Evolutionary conservation across 192 early-diverging fungal genomes (phyloP), one percentile per base, ranked within the genome.

Genomic region (Rhizophagus sp.): DNA sequence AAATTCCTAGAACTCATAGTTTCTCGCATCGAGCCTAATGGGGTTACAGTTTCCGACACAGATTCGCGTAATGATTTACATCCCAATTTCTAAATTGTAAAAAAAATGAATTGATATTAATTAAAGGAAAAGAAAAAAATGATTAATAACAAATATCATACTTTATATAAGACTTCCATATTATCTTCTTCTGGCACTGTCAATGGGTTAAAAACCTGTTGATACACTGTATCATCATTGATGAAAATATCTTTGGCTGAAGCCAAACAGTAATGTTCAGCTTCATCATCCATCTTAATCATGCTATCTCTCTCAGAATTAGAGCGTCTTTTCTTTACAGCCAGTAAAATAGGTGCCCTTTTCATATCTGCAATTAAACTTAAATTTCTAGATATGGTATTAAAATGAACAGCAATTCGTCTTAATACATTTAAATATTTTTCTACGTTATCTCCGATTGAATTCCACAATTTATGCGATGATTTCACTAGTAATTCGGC

Each of bases 191-290:
- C 44, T 12, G 44, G 44, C 12, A 47, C 44, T 47, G 44, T 85
- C 11, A 94, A 83, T 3, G 95, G 95, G 1, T 85, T 84, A 82
- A 97, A 97, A 33, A 95, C 85, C 73, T 94, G 89, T 7, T 89
- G 86, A 13, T 93, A 84, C 6, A 91, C 88, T 0, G 91, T 88
- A 73, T 96, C 94, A 83, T 97, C 95, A 30, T 93, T 91, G 39
- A 97, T 84, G 78, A 89, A 94, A 22, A 97, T 93, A 67, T 94
- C 90, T 4, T 85, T 79, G 0, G 95, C 93, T 8, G 78, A 79
- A 47, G 44, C 44, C 44, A 47, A 0, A 91, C 95, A 13, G 95
- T 85, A 69, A 86, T 83, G 80, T 91, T 93, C 49, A 47, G 44
- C 44, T 12, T 47, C 89, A 17, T 47, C 44, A 3, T 47, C 83